Base-by-base conservation (phyloP, 2,329 filamentous ascomycete species). In the Alternaria atra region DNA sequence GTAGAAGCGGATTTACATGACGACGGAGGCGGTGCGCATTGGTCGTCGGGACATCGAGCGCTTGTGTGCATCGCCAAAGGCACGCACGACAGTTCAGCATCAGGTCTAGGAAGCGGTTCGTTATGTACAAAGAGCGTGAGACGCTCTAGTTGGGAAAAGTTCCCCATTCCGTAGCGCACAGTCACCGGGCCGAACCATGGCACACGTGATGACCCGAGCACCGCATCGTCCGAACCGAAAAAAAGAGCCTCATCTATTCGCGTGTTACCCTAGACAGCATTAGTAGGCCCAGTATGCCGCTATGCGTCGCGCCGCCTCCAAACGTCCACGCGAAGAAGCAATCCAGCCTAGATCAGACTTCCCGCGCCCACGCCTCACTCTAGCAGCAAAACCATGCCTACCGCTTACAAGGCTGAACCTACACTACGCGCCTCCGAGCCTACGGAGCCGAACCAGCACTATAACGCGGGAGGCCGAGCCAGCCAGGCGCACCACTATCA, bases 1-100 rank as follows among this genome's bases (percentile, higher is more conserved):
- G 44, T 29, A 69, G 34, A 4, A 63, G 60, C 32, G 64, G 64
- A 44, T 52, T 66, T 37, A 58, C 71, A 71, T 72, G 56, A 56
- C 60, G 65, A 58, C 69, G 67, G 51, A 74, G 61, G 30, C 64
- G 64, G 37, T 66, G 67, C 23, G 66, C 52, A 35, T 64, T 67
- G 39, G 61, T 51, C 32, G 69, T 44, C 17, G 70, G 62, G 35
- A 70, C 63, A 63, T 82, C 73, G 60, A 83, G 73, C 48, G 80
- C 78, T 46, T 79, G 79, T 51, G 82, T 73, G 65, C 75, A 78
- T 74, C 80, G 80, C 71, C 77, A 72, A 51, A 80, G 74, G 71
- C 81, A 83, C 64, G 78, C 76, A 62, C 76, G 78, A 65, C 81
- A 83, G 52, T 79, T 79, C 60, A 82, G 75, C 82, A 84, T 84